These are phyloP conservation scores for Diaporthe longicolla DNA, from an alignment of 2,329 filamentous ascomycete species.

Conservation along the genomic window DNA sequence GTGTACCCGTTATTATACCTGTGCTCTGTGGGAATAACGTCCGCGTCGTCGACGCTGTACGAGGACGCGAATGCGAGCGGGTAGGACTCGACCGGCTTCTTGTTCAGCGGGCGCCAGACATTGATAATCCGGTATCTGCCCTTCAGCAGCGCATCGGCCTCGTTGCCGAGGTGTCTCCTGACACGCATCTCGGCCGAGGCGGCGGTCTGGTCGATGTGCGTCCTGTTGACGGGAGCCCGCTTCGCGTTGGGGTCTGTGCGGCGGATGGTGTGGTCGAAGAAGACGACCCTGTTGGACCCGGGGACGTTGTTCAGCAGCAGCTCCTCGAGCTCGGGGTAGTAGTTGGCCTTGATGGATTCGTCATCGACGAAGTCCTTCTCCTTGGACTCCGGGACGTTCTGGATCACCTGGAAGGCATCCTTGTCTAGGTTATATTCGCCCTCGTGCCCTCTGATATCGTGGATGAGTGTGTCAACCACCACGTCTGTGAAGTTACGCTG, in stretches of 20 bases:
- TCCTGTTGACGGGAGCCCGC: conserved; percentile 78
- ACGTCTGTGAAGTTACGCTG: conserved; percentile 74
- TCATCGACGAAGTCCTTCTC: conserved; percentile 77
- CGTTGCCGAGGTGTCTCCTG: conserved; percentile 72
- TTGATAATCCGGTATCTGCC: conserved; percentile 88
- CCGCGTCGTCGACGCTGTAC: conserved; percentile 70
- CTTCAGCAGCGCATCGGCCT: conserved; percentile 75
- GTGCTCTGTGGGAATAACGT: conserved; percentile 81
- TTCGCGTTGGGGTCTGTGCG: conserved; percentile 69
- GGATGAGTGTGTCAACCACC: conserved; percentile 69
- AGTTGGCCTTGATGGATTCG: conserved; percentile 76
- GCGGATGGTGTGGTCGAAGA: conserved; percentile 94
- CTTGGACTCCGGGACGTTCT: conserved; percentile 68
- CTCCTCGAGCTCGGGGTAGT: conserved; percentile 88
- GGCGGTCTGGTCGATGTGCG: conserved; percentile 88
- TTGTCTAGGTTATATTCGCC: conserved; percentile 53
- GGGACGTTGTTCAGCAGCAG: conserved; percentile 78
- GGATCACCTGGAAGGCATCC: conserved; percentile 77
- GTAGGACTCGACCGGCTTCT: conserved; percentile 72
- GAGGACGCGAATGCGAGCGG: conserved; percentile 80
- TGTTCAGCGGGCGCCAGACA: conserved; percentile 80
- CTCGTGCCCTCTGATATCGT: conserved; percentile 43
- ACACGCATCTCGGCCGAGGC: conserved; percentile 77
- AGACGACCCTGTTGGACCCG: conserved; percentile 74
- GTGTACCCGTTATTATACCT: conserved; percentile 76